Base-by-base conservation (phyloP, 1,284 basidiomycete species). In the Phaffia rhodozyma region DNA sequence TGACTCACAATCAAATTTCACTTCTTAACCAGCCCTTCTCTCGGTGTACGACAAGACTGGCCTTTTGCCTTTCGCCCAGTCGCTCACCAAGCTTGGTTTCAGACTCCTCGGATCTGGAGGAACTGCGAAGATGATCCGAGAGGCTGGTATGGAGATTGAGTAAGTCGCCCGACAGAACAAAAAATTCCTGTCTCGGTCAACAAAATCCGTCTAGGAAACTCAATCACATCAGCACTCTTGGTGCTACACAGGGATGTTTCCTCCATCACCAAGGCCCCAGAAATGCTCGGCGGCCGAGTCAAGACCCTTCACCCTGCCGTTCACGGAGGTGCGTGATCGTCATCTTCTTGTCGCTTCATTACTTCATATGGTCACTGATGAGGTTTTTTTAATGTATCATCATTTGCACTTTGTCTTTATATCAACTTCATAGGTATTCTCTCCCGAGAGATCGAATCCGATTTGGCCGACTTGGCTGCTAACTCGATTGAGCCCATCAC, bases 221-320 rank as follows among this genome's bases (percentile, higher is more conserved):
- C 52, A 53, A 27, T 13, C 18, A 32, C 18, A 53, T 32, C 43
- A 34, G 3, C n/a, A 3, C 25, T 53, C 52, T 27, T 53, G 7
- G 52, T 53, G 25, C 20, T n/a, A 18, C 34, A 21, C 69, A 97
- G 93, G 69, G 96, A 99, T 83, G 93, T 99, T 55, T 91, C 92
- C 25, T 89, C 92, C 72, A 89, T 98, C 77, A 98, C 96, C 60
- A 94, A 94, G 73, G 93, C 93, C 0, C 96, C 94, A n/a, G 96
- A 99, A 77, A 98, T 99, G 91, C 83, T 99, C 20, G 93, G 94
- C 62, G 96, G 96, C 53, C 83, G 96, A 68, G 96, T 98, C 68
- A 98, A 99, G 80, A 99, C 96, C 5, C 83, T 99, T n/a, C 96
- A 99, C 74, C 96, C 96, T 59, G 93, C 89, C 25, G 91, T 99